A percentile compares a stretch with the other conserved stretches of the same genome.
Conservation (phyloP, 768 basidiomycete species). For the Pisolithus albus region DNA sequence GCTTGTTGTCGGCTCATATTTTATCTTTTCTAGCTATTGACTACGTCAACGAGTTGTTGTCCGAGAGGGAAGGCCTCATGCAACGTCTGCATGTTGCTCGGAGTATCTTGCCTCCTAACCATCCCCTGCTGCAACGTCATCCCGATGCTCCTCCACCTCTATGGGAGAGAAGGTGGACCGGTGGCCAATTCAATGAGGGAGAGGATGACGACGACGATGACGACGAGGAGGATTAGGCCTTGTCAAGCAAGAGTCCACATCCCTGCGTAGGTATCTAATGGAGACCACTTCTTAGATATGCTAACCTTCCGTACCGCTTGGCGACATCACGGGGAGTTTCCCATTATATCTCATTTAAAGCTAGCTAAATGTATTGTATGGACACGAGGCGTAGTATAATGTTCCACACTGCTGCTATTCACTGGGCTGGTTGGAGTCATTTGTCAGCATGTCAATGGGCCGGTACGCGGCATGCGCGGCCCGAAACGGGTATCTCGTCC, state of each 20-base stretch:
- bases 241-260: neutral
- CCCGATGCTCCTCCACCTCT: slow-evolving; percentile 34
- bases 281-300: too few species aligned
- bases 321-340: slow-evolving; percentile 6
- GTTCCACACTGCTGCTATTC: slow-evolving; percentile 11
- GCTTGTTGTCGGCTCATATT: slow-evolving; percentile 2
- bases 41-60: slow-evolving; percentile 62
- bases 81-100: slow-evolving; percentile 57
- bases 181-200: slow-evolving; percentile 50
- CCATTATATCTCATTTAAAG: slow-evolving; percentile 26
- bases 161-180: slow-evolving; percentile 85
- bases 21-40: slow-evolving; percentile 62
- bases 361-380: slow-evolving; percentile 2
- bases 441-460: too few species aligned
- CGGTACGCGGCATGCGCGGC: too few species aligned
- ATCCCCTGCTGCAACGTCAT: slow-evolving; percentile 42
- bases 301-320: neutral
- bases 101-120: slow-evolving; percentile 47
- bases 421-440: too few species aligned
- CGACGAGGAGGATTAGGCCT: slow-evolving; percentile 37
- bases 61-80: slow-evolving; percentile 50
- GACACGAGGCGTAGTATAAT: slow-evolving; percentile 3
- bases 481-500: too few species aligned
- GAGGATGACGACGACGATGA: slow-evolving; percentile 42
- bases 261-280: too few species aligned